Evolutionary conservation across 768 basidiomycete genomes (phyloP).

Genomic region (Boletus eberwhitei): DNA sequence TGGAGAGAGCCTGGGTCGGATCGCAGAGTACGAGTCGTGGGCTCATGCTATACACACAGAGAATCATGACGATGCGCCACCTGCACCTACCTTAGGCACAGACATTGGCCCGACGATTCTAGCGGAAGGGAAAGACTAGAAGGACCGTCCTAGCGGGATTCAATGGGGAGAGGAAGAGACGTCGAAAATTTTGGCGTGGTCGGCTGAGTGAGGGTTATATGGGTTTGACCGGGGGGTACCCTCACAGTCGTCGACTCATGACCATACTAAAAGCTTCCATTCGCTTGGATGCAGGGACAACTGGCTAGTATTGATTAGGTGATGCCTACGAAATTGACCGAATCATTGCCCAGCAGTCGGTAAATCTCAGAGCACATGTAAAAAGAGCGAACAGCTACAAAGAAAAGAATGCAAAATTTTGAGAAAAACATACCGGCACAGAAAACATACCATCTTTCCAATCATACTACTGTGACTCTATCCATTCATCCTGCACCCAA

Average conservation of each 20-base stretch:
- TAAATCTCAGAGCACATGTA: background rate
- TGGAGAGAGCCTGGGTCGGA: background rate
- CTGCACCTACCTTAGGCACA: background rate
- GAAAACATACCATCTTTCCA: too few species aligned
- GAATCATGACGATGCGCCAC: background rate
- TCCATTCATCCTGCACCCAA: constrained; percentile 18
- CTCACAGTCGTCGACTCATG: constrained; percentile 6
- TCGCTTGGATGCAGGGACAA: background rate
- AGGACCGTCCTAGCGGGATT: background rate
- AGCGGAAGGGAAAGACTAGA: background rate
- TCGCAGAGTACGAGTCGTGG: background rate
- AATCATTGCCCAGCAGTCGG: background rate
- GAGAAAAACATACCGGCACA: too few species aligned
- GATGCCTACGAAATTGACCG: background rate
- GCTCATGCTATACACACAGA: background rate
- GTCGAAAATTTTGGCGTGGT: background rate
- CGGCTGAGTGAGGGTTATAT: background rate
- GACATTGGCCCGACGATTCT: background rate
- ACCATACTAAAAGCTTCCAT: background rate
- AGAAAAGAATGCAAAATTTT: too few species aligned
- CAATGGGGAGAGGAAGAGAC: background rate
- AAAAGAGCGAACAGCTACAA: background rate
- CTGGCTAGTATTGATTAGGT: background rate
- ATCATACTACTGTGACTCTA: too few species aligned
- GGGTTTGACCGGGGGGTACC: constrained; percentile 9